Evolutionary conservation across 352 stramenopile genomes (phyloP), one percentile per base, ranked within the genome.

Genomic region (Phytophthora quininea): DNA sequence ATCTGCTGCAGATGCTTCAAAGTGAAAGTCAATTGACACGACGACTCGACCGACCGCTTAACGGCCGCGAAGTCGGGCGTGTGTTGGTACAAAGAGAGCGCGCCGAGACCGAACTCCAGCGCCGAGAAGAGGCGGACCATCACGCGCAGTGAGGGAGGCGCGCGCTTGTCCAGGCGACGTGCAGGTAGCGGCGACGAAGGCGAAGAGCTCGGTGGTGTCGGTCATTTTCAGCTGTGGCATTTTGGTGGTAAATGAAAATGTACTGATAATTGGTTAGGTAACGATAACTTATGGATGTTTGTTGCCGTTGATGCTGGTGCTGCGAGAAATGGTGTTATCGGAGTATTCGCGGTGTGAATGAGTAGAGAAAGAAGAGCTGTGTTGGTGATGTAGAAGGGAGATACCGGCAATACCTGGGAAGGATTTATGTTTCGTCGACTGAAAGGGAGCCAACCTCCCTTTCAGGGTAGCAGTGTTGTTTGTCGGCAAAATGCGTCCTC

Each of bases 71-170:
- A 91, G 49, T 84, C 78, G 11, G 87, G 66, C 24, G 85, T 84
- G 61, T 80, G 84, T 46, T 95, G 84, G 62, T 93, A 93, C 37
- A 95, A 62, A 58, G 74, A 81, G 29, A 93, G 68, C 8, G 87
- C 79, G 53, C 75, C 87, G 30, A 95, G 73, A 0, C 80, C 76
- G 46, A 95, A 93, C 67, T 93, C 84, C 29, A 93, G 56, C 19
- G 87, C 82, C 24, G 77, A 84, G 56, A 92, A 91, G 31, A 93
- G 69, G 55, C 80, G 74, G 50, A 76, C 69, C 6, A 93, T 69
- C 27, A 76, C 31, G 30, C 71, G 72, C 7, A 92, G 72, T 51
- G 74, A 55, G 62, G 69, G 58, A 9, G 87, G 81, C 15, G 75
- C 71, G 40, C 67, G 74, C 56, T 66, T 53, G 54, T 90, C 71